Evolutionary conservation across 495 filamentous ascomycete species (phyloP), one percentile per base, ranked within the genome.

Genomic region (Cercophora scortea): DNA sequence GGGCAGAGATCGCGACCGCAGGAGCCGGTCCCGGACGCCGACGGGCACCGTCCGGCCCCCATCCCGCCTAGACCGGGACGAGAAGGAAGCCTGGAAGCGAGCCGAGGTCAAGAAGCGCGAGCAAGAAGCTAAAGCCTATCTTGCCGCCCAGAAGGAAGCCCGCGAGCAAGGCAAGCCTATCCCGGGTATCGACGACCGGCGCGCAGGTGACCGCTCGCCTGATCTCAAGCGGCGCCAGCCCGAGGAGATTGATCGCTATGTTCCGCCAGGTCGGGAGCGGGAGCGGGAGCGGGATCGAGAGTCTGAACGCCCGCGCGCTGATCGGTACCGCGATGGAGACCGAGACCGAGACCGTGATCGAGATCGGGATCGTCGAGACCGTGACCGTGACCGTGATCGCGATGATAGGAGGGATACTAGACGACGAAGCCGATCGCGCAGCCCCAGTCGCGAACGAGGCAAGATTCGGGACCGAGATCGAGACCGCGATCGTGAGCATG

Each of bases 81-180:
- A 67, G 17, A 61, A 60, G 32, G 73, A 73, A 61, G 71, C 68
- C 3, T 74, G 73, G 74, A 79, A 79, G 53, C 75, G 74, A 51
- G 70, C 67, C 39, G 75, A 78, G 57, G 73, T 77, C 45, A 78
- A 72, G 62, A 72, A 76, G 52, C 74, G 78, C n/a, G 78, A 79
- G 51, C 69, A 73, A 49, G 77, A 81, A 64, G 78, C 78, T n/a
- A 79, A 77, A 55, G 73, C 73, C 12, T 81, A 79, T 54, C 64
- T 79, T 13, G 76, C 75, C 8, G 75, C 73, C 6, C 74, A 77
- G 45, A 74, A 74, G 43, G 75, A 77, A 48, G 76, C 76, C 16
- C 64, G 68, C 10, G 75, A 67, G 45, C 78, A 79, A 47, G 78
- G 77, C 13, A 50, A 78, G 39, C 74, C 77, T 3, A 52, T 74